Conservation (phyloP, 106 monocot genomes). For the Apostasia shenzhenica region DNA sequence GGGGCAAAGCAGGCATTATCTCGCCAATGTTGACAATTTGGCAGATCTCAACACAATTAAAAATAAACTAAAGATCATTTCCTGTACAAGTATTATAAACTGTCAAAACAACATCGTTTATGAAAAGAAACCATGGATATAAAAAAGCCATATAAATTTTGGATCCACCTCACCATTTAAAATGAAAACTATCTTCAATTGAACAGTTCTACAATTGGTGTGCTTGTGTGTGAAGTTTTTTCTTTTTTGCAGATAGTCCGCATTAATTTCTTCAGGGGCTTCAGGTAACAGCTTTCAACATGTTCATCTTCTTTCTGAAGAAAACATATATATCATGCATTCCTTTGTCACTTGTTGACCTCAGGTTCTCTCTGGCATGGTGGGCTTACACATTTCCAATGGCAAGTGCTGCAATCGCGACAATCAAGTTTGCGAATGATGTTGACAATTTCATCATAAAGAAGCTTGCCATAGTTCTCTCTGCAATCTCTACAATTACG, state of each 20-base stretch:
- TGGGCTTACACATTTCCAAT: conserved; percentile 70
- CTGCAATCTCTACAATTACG: conserved; percentile 53
- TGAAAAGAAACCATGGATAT: too few relatives aligned
- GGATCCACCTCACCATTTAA: too few relatives aligned
- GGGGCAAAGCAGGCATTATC: too few relatives aligned
- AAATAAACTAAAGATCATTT: too few relatives aligned
- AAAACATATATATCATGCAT: too few relatives aligned
- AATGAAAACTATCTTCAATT: too few relatives aligned
- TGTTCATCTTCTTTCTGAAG: background rate
- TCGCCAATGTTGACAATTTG: too few relatives aligned
- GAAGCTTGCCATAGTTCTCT: conserved; percentile 30
- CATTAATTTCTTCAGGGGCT: conserved; percentile 76
- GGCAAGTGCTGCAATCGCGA: conserved; percentile 46
- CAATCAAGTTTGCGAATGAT: conserved; percentile 49
- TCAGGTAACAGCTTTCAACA: conserved; percentile 28
- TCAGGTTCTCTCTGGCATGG: conserved; percentile 56
- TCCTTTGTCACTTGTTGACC: background rate
- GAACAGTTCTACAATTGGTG: too few relatives aligned
- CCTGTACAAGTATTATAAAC: too few relatives aligned
- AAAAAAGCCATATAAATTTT: too few relatives aligned
- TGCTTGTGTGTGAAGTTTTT: background rate
- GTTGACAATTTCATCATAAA: conserved; percentile 36
- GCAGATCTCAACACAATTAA: too few relatives aligned
- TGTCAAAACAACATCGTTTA: too few relatives aligned
- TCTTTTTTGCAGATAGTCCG: conserved; percentile 57